Evolutionary conservation across 148 eudicot genomes (phyloP).

Genomic region (Talinum fruticosum): DNA sequence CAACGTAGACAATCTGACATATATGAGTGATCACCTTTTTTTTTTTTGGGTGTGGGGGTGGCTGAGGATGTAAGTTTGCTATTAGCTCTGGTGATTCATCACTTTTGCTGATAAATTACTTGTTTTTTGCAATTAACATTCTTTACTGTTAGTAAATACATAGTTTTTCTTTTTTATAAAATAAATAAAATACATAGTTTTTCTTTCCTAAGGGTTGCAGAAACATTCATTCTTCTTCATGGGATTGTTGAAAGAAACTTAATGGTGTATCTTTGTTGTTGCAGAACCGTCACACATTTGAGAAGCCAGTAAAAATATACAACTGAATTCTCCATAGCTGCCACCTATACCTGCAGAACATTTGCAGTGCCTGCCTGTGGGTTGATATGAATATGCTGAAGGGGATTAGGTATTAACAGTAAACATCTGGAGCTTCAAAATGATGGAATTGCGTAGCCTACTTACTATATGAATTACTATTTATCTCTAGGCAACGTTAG

Average conservation of each 20-base stretch:
- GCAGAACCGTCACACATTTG: conserved; percentile 90
- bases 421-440: conserved; percentile 10
- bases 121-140: no score
- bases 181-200: background rate
- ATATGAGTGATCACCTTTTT: no score
- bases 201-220: background rate
- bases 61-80: background rate
- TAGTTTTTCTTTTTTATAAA: conserved; percentile 6
- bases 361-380: conserved; percentile 1
- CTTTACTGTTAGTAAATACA: background rate
- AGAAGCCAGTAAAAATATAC: conserved; percentile 93
- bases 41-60: background rate
- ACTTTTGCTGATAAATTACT: no score
- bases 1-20: no score
- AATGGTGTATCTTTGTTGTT: conserved; percentile 10
- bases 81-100: background rate
- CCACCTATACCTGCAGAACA: conserved; percentile 3
- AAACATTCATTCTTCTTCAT: no score
- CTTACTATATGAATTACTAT: conserved; percentile 6
- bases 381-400: conserved; percentile 13
- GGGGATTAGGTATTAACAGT: conserved; percentile 12
- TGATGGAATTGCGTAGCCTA: conserved; percentile 1
- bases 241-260: no score
- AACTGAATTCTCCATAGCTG: conserved; percentile 33
- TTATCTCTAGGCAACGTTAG: background rate